These are phyloP conservation scores for Phyllosticta paracitricarpa DNA, from an alignment of 2,329 filamentous ascomycete genomes.

Conservation along the genomic window DNA sequence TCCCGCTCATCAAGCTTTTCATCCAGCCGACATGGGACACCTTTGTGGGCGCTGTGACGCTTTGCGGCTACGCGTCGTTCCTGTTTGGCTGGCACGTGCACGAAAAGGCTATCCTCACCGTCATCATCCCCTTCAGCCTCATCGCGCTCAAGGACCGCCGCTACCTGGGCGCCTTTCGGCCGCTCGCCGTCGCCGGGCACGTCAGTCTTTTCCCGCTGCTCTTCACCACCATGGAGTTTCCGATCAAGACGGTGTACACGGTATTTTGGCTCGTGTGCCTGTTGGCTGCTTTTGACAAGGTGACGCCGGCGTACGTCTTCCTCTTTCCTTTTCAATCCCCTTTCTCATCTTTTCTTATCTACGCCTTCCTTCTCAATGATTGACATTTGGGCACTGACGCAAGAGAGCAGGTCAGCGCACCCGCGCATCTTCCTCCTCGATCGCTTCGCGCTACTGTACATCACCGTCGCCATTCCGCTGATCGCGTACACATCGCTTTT, in stretches of 20 bases:
- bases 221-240: slow-evolving; percentile 86
- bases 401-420: slow-evolving; percentile 48
- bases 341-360: not conserved
- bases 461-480: slow-evolving; percentile 77
- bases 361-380: not conserved
- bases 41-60: slow-evolving; percentile 79
- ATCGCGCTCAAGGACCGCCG: slow-evolving; percentile 83
- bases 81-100: slow-evolving; percentile 98
- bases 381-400: too few species aligned
- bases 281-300: slow-evolving; percentile 72
- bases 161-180: slow-evolving; percentile 83
- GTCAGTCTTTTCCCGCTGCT: slow-evolving; percentile 91
- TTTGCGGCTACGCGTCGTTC: slow-evolving; percentile 94
- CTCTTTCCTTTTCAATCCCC: not conserved
- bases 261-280: slow-evolving; percentile 85
- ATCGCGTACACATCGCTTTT: slow-evolving; percentile 80
- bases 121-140: slow-evolving; percentile 91
- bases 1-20: slow-evolving; percentile 68
- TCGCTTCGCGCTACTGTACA: slow-evolving; percentile 81
- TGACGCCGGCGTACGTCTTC: slow-evolving; percentile 61
- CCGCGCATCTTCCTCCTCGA: slow-evolving; percentile 84
- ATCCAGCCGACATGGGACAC: slow-evolving; percentile 71
- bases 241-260: slow-evolving; percentile 88
- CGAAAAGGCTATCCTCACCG: slow-evolving; percentile 88
- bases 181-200: slow-evolving; percentile 84